Evolutionary conservation across 352 stramenopile species (phyloP).

Genomic region (Globisporangium alternatum): DNA sequence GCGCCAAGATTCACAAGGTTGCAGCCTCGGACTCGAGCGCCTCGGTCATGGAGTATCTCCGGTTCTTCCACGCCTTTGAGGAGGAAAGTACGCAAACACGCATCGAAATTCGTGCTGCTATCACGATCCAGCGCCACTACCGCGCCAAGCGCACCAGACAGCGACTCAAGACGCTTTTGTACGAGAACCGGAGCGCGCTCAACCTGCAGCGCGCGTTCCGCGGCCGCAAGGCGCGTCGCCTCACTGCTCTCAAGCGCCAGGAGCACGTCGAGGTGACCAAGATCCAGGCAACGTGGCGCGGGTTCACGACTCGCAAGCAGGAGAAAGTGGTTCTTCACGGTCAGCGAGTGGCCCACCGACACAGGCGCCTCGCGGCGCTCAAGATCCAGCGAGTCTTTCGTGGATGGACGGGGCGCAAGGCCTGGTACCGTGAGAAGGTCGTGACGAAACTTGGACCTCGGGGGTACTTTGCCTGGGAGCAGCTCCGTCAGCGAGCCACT

Average conservation of each 20-base stretch:
- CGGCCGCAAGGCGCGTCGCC: constrained; percentile 40
- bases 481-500: constrained; percentile 27
- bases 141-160: constrained; percentile 37
- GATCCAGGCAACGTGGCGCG: constrained; percentile 55
- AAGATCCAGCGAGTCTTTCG: constrained; percentile 60
- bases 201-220: constrained; percentile 68
- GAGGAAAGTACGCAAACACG: constrained; percentile 51
- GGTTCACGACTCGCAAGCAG: constrained; percentile 26
- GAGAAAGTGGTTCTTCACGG: constrained; percentile 24
- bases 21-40: constrained; percentile 33
- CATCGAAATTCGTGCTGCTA: constrained; percentile 41
- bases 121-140: constrained; percentile 66
- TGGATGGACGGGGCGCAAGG: constrained; percentile 38
- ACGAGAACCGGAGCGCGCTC: constrained; percentile 56
- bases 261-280: constrained; percentile 36
- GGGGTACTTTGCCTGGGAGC: constrained; percentile 65
- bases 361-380: constrained; percentile 26
- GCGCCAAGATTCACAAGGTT: constrained; percentile 51
- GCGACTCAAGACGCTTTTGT: constrained; percentile 44
- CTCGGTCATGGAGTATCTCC: constrained; percentile 70
- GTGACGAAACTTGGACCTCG: constrained; percentile 43
- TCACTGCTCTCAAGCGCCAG: constrained; percentile 29
- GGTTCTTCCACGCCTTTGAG: constrained; percentile 66
- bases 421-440: constrained; percentile 41
- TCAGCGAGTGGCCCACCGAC: constrained; percentile 22